These are phyloP conservation scores for Niebla homalea DNA, from an alignment of 495 filamentous ascomycete species.

Conservation along the genomic window DNA sequence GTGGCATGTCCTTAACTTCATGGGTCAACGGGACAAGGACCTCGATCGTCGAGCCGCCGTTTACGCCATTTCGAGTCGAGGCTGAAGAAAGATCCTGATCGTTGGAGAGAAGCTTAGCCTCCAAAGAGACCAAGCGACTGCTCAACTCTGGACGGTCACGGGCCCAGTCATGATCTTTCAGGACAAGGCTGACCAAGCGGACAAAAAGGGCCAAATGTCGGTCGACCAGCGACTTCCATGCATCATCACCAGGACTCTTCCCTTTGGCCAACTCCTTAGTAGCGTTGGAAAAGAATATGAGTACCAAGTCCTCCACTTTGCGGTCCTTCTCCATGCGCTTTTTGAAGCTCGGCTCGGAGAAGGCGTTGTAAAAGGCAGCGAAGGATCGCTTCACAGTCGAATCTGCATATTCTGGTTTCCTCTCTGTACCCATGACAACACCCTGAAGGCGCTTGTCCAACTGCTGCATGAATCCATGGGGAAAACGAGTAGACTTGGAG, in stretches of 20 bases:
- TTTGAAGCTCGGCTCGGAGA: slow-evolving; percentile 58
- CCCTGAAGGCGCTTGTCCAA: slow-evolving; percentile 55
- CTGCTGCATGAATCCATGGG: slow-evolving; percentile 59
- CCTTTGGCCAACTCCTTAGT: slow-evolving; percentile 78
- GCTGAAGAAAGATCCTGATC: slow-evolving; percentile 71
- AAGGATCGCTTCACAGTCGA: slow-evolving; percentile 65
- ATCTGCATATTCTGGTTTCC: slow-evolving; percentile 65
- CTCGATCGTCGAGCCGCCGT: slow-evolving; percentile 53
- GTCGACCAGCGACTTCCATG: slow-evolving; percentile 87
- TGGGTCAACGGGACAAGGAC: slow-evolving; percentile 71
- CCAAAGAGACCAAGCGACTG: slow-evolving; percentile 62
- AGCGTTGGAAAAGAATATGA: slow-evolving; percentile 83
- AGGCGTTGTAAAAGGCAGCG: slow-evolving; percentile 62
- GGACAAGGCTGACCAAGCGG: slow-evolving; percentile 63
- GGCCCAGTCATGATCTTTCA: slow-evolving; percentile 69
- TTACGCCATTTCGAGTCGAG: slow-evolving; percentile 37
- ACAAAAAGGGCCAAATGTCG: slow-evolving; percentile 92
- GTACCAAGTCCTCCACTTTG: slow-evolving; percentile 74
- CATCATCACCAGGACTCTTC: slow-evolving; percentile 68
- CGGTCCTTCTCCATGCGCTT: slow-evolving; percentile 85
- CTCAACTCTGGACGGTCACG: slow-evolving; percentile 73
- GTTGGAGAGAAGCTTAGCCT: slow-evolving; percentile 88
- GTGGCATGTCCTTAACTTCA: slow-evolving; percentile 90
- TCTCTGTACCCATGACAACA: slow-evolving; percentile 57
- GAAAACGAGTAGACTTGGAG: slow-evolving; percentile 66